Evolutionary conservation across 176 grass and related monocot species (phyloP).

Genomic region (Poa pratensis): DNA sequence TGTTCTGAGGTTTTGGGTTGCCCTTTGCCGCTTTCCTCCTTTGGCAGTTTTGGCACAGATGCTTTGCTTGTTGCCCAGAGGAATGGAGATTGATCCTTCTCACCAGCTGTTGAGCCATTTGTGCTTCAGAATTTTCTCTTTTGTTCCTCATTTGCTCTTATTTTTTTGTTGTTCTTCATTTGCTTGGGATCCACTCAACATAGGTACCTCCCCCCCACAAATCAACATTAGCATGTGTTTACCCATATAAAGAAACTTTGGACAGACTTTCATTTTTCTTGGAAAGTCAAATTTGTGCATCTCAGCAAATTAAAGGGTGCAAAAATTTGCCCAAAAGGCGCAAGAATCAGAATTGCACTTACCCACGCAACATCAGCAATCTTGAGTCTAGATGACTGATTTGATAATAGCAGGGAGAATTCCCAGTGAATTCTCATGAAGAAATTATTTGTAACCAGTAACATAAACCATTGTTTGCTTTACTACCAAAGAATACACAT

Average conservation of each 20-base stretch:
- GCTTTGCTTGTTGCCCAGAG: conserved; percentile 88
- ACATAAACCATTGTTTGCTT: conserved; percentile 1
- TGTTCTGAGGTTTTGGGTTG: conserved; percentile 49
- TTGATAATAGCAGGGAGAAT: too few species aligned
- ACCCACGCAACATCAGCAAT: too few species aligned
- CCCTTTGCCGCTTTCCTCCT: conserved; percentile 49
- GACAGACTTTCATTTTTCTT: too few species aligned
- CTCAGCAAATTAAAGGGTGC: too few species aligned
- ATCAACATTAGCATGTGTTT: too few species aligned
- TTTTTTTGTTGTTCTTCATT: conserved; percentile 13
- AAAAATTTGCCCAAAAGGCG: too few species aligned
- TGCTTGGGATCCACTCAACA: conserved; percentile 65
- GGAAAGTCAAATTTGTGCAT: too few species aligned
- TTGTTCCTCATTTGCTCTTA: conserved; percentile 47
- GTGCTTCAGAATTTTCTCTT: too few species aligned
- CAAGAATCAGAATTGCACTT: too few species aligned
- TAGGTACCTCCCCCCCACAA: not conserved
- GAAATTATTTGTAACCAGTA: not conserved
- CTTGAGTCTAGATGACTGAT: too few species aligned
- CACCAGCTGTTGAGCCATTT: conserved; percentile 15
- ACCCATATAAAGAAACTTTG: too few species aligned
- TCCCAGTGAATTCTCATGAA: not conserved
- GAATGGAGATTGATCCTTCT: conserved; percentile 20
- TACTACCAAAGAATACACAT: conserved; percentile 4
- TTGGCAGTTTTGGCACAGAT: conserved; percentile 89